Percentiles rank a stretch among this genome's conserved stretches.
Evolutionary conservation across 768 basidiomycete species (phyloP).

Genomic region (Dioszegia crocea): DNA sequence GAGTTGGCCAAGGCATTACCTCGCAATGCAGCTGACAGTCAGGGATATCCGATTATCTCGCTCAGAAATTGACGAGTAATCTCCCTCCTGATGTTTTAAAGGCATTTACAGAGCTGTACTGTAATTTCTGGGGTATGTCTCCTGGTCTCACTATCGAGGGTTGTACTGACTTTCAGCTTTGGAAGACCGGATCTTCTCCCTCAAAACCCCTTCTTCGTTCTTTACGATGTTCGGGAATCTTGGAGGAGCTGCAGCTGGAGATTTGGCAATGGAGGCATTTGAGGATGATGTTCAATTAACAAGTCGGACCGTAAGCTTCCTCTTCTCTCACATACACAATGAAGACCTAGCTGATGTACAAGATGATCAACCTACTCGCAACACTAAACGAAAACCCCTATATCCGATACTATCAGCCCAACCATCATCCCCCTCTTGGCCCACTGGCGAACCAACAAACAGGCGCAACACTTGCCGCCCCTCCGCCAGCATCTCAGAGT

Average conservation of each 20-base stretch:
- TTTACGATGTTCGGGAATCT: conserved; percentile 86
- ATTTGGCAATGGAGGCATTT: conserved; percentile 65
- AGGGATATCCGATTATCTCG: conserved; percentile 75
- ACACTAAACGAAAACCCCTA: conserved; percentile 86
- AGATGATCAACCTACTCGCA: conserved; percentile 85
- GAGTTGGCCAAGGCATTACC: conserved; percentile 30
- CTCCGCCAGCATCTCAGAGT: conserved; percentile 23
- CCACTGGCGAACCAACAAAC: conserved; percentile 61
- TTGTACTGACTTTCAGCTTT: conserved; percentile 57
- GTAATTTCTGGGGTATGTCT: conserved; percentile 84
- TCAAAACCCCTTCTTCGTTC: conserved; percentile 73
- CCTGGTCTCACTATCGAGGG: background rate
- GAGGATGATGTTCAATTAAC: conserved; percentile 79
- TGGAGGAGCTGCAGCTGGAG: conserved; percentile 62
- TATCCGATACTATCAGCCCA: conserved; percentile 86
- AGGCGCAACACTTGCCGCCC: conserved; percentile 17
- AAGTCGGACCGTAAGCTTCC: conserved; percentile 44
- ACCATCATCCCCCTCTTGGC: conserved; percentile 76
- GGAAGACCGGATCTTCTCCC: conserved; percentile 79
- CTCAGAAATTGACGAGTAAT: conserved; percentile 68
- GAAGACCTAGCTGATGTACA: conserved; percentile 1
- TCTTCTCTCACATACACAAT: background rate
- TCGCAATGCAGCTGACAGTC: background rate
- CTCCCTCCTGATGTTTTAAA: conserved; percentile 73
- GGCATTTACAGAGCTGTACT: conserved; percentile 75